phyloP scores from a whole-genome alignment of 345 rosid species.

The Jatropha curcas region DNA sequence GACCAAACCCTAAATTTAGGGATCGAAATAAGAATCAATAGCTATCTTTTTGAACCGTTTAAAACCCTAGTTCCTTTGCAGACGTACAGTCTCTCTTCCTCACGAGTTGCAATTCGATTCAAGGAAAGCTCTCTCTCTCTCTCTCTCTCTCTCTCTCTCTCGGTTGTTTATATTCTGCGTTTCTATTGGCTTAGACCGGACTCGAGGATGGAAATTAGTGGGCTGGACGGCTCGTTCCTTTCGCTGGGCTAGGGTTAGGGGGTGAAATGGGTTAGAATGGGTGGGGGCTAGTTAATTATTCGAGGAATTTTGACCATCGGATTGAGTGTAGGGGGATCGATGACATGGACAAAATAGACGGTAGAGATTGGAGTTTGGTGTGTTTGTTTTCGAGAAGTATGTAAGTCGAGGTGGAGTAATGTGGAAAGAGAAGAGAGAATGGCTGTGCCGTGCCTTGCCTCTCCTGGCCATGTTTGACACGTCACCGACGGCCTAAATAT shows the following conservation, averaged over 20 bases:
- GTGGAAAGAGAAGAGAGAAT: neutral
- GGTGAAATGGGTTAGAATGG: neutral
- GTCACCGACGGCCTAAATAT: constrained; percentile 25
- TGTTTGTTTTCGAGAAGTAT: constrained; percentile 45
- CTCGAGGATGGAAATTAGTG: constrained; percentile 24
- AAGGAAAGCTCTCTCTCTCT: neutral
- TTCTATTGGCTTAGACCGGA: constrained; percentile 22
- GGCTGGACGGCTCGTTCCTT: constrained; percentile 1
- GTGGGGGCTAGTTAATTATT: constrained; percentile 17
- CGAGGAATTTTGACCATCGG: constrained; percentile 27
- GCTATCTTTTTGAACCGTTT: neutral
- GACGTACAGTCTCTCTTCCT: constrained; percentile 16
- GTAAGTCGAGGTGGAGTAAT: neutral
- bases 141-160: neutral
- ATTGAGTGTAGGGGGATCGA: constrained; percentile 32
- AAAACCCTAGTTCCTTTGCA: constrained; percentile 28
- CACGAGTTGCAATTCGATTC: constrained; percentile 4
- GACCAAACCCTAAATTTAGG: constrained; percentile 1
- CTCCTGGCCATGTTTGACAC: constrained; percentile 26
- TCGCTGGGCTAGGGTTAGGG: constrained; percentile 17
- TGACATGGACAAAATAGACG: constrained; percentile 42
- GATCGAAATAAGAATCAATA: constrained; percentile 1
- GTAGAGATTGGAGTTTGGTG: constrained; percentile 29
- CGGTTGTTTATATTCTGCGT: neutral
- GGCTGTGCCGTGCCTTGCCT: neutral